Conservation (phyloP, 2,329 filamentous ascomycete species). For the Acarospora socialis region DNA sequence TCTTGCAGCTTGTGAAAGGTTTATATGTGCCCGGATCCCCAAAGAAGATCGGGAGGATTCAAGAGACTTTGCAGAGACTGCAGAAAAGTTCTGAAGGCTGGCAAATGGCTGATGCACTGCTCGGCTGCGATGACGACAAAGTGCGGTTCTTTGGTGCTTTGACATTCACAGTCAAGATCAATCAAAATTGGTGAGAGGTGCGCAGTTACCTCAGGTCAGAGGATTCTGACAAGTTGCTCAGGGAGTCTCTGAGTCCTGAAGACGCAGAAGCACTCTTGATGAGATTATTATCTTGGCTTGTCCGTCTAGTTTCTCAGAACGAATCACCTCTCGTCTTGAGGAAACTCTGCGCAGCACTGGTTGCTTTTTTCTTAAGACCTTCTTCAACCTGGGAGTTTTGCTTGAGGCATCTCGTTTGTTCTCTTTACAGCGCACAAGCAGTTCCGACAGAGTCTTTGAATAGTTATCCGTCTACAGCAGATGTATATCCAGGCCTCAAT, state of each 20-base stretch:
- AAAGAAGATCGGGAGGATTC: constrained; percentile 38
- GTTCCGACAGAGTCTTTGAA: too few species aligned
- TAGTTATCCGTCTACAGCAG: too few species aligned
- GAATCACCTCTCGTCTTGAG: constrained; percentile 29
- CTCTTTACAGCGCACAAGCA: too few species aligned
- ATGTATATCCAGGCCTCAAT: too few species aligned
- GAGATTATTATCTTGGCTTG: constrained; percentile 29
- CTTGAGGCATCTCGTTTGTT: constrained; percentile 14
- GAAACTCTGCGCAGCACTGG: constrained; percentile 32
- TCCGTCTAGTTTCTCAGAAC: constrained; percentile 24
- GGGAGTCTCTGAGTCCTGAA: constrained; percentile 24
- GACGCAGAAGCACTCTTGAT: constrained; percentile 24
- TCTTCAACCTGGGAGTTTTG: constrained; percentile 24
- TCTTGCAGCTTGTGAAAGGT: constrained; percentile 24
- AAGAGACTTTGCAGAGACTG: constrained; percentile 62
- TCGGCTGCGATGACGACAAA: constrained; percentile 54
- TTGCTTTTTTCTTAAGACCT: constrained; percentile 29
- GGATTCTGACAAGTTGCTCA: constrained; percentile 13
- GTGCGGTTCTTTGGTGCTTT: constrained; percentile 85
- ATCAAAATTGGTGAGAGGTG: constrained; percentile 58
- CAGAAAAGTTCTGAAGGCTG: constrained; percentile 73
- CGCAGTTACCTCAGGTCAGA: constrained; percentile 7
- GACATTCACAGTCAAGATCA: constrained; percentile 87
- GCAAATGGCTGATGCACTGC: constrained; percentile 65
- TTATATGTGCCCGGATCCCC: constrained; percentile 28